Conservation (phyloP, 202 grass and related monocot species). For the Bolboschoenoplectus hybrid region DNA sequence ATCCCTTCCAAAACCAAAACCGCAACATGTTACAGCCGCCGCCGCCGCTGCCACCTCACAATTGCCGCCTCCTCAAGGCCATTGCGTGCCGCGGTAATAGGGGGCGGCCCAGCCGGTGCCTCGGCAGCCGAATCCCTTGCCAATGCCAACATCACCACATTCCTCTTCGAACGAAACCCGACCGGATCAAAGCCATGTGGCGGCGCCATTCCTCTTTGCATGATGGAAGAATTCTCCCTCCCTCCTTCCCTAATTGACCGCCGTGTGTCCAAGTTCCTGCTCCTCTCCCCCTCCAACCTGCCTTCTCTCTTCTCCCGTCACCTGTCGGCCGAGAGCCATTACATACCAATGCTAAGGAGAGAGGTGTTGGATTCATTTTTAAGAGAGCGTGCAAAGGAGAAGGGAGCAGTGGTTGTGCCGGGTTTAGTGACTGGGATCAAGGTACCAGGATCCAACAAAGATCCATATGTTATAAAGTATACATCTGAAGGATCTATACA, state of each 20-base stretch:
- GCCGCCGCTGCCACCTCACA: background rate
- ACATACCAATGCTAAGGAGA: slow-evolving; percentile 93
- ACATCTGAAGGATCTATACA: slow-evolving; percentile 32
- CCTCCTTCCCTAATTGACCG: slow-evolving; percentile 75
- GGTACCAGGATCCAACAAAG: slow-evolving; percentile 50
- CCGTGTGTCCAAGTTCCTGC: slow-evolving; percentile 76
- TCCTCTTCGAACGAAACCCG: slow-evolving; percentile 80
- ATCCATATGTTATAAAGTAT: slow-evolving; percentile 84
- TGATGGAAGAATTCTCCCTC: slow-evolving; percentile 88
- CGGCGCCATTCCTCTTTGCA: slow-evolving; percentile 93
- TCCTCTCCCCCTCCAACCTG: slow-evolving; percentile 81
- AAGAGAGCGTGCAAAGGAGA: slow-evolving; percentile 53
- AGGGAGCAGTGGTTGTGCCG: slow-evolving; percentile 59
- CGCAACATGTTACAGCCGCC: slow-evolving; percentile 20
- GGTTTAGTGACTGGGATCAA: slow-evolving; percentile 77
- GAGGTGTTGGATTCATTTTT: slow-evolving; percentile 95
- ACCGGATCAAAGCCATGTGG: slow-evolving; percentile 82
- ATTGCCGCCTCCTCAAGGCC: slow-evolving; percentile 33
- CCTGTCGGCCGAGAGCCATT: slow-evolving; percentile 52
- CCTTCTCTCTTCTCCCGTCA: slow-evolving; percentile 67
- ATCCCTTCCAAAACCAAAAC: slow-evolving; percentile 38
- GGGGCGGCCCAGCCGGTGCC: slow-evolving; percentile 62
- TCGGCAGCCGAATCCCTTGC: slow-evolving; percentile 63
- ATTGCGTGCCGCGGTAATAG: slow-evolving; percentile 73
- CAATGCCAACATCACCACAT: slow-evolving; percentile 54